These are phyloP conservation scores for Arctostaphylos glauca DNA, from an alignment of 148 eudicot genomes.

Conservation along the genomic window DNA sequence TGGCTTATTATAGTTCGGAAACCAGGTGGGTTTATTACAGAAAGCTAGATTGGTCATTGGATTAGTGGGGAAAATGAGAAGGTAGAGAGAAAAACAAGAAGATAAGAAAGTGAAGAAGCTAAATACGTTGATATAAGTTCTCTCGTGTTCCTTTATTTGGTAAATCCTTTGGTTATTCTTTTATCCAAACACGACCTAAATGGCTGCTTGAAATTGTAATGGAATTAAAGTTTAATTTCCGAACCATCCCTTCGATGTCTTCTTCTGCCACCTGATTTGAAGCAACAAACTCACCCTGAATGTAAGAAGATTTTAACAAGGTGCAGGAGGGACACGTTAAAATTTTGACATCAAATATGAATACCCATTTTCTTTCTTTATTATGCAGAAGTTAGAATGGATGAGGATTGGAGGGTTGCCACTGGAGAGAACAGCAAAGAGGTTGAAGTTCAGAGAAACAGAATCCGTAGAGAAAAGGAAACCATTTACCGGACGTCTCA, in stretches of 20 bases:
- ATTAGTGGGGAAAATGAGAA: background rate
- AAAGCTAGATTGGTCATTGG: background rate
- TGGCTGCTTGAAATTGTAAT: conserved; percentile 2
- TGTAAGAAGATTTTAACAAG: background rate
- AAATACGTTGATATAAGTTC: too few species aligned
- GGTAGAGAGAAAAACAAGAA: too few species aligned
- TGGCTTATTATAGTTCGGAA: background rate
- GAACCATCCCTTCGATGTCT: background rate
- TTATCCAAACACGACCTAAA: background rate
- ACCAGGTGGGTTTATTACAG: background rate
- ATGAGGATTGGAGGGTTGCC: conserved; percentile 53
- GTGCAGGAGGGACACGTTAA: background rate
- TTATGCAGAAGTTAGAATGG: conserved; percentile 60
- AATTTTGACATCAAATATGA: background rate
- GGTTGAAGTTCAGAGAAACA: conserved; percentile 63
- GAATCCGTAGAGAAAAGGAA: conserved; percentile 74
- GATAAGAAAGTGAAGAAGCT: too few species aligned
- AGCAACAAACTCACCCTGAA: background rate
- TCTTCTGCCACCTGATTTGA: background rate
- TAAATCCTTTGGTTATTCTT: background rate
- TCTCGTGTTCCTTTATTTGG: background rate
- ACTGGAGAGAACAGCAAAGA: conserved; percentile 80
- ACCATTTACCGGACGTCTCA: conserved; percentile 44
- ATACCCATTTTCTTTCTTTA: conserved; percentile 14
- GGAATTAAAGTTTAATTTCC: background rate